phyloP scores from a whole-genome alignment of 305 asterid genomes.

The Withania somnifera region DNA sequence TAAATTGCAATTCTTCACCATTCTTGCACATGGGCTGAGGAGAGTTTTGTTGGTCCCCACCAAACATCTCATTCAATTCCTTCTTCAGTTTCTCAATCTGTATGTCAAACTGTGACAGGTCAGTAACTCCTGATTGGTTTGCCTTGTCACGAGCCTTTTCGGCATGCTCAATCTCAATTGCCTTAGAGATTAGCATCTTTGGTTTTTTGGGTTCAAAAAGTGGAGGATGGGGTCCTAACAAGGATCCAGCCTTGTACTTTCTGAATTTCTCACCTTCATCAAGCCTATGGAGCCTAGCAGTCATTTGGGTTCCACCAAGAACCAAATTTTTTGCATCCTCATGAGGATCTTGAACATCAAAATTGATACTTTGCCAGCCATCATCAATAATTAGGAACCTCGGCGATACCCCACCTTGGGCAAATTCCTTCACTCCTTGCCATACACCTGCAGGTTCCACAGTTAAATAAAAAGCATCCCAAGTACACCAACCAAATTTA shows the following conservation, averaged over 20 bases:
- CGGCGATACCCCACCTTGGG: constrained; percentile 43
- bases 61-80: constrained; percentile 41
- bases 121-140: constrained; percentile 22
- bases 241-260: constrained; percentile 42
- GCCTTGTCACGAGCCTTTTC: constrained; percentile 62
- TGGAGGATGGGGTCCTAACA: constrained; percentile 33
- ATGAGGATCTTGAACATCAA: constrained; percentile 35
- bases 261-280: constrained; percentile 64
- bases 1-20: background rate
- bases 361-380: constrained; percentile 73
- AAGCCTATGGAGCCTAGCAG: constrained; percentile 60
- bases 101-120: constrained; percentile 23
- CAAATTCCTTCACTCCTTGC: constrained; percentile 52
- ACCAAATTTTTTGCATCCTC: constrained; percentile 50
- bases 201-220: constrained; percentile 49
- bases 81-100: constrained; percentile 18
- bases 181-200: constrained; percentile 49
- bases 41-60: constrained; percentile 13
- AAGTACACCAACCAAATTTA: constrained; percentile 54
- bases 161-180: constrained; percentile 54
- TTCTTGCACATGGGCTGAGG: background rate
- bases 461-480: constrained; percentile 75
- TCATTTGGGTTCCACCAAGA: constrained; percentile 64
- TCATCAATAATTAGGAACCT: constrained; percentile 66
- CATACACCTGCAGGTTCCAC: constrained; percentile 75